phyloP scores from a whole-genome alignment of 176 grass and related monocot species.

The Avena insularis region DNA sequence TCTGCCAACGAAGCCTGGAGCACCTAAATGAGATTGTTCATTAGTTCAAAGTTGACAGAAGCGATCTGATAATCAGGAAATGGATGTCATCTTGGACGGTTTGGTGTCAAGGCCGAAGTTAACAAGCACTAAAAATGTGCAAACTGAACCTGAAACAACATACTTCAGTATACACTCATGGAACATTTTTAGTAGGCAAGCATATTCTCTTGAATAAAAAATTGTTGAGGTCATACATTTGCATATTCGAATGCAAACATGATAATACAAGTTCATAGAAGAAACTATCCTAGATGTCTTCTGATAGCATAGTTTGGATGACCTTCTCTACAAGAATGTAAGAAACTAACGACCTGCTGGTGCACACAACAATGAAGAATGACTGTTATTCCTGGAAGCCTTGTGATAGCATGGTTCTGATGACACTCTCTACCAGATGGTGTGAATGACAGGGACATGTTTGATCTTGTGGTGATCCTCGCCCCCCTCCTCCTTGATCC shows the following conservation, averaged over 20 bases:
- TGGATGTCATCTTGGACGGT: background rate
- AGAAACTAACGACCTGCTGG: too few species aligned
- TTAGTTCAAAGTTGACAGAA: background rate
- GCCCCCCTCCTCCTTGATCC: slow-evolving; percentile 46
- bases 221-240: background rate
- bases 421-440: slow-evolving; percentile 32
- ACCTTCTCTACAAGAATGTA: slow-evolving; percentile 12
- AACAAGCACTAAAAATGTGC: background rate
- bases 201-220: background rate
- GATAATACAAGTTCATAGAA: background rate
- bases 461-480: slow-evolving; percentile 55
- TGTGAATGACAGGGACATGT: slow-evolving; percentile 54
- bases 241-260: background rate
- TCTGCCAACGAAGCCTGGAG: too few species aligned
- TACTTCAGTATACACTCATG: background rate
- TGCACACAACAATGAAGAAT: background rate
- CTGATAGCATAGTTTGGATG: background rate
- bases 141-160: background rate
- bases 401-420: background rate
- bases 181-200: background rate
- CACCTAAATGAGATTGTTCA: background rate
- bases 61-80: background rate
- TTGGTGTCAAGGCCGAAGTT: background rate
- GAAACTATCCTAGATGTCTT: background rate
- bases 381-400: background rate